Percentiles rank a stretch among this genome's conserved stretches.
Conservation (phyloP, 2,329 filamentous ascomycete genomes). For the Aspergillus puulaauensis region DNA sequence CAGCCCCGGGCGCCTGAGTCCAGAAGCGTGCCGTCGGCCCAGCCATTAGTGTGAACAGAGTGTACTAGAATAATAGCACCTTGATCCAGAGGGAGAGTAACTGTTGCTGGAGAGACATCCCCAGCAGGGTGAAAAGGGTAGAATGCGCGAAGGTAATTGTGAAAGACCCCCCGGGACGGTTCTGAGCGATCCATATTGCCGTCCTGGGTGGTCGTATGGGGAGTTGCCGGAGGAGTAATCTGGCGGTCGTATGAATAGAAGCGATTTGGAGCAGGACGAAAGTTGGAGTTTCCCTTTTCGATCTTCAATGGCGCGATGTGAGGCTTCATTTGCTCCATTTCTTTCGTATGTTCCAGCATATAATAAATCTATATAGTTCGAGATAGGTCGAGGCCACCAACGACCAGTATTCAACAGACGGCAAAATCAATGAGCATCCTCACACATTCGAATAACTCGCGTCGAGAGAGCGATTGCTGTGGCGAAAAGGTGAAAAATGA, state of each 20-base stretch:
- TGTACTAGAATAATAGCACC: conserved; percentile 93
- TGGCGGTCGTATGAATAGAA: conserved; percentile 45
- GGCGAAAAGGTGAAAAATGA: neutral
- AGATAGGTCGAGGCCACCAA: conserved; percentile 26
- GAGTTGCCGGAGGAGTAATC: conserved; percentile 76
- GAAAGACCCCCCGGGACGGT: conserved; percentile 66
- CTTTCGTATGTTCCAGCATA: conserved; percentile 21
- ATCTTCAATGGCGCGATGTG: conserved; percentile 41
- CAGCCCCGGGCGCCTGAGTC: conserved; percentile 85
- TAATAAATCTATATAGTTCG: neutral
- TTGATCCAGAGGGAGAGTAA: conserved; percentile 83
- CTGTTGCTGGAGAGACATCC: conserved; percentile 75
- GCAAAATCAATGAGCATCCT: conserved; percentile 30
- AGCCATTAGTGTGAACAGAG: conserved; percentile 96
- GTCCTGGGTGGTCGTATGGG: conserved; percentile 60
- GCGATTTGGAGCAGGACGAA: conserved; percentile 17
- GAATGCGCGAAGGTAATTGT: conserved; percentile 92
- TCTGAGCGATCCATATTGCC: conserved; percentile 49
- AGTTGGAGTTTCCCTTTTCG: conserved; percentile 33
- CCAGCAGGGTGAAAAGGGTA: conserved; percentile 85
- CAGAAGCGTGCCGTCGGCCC: conserved; percentile 92
- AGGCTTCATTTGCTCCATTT: conserved; percentile 36
- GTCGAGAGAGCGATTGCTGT: neutral
- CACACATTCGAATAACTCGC: conserved; percentile 5
- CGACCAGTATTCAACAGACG: conserved; percentile 31